Base-by-base conservation (phyloP, 2,329 filamentous ascomycete genomes). In the Ceratocystis albifundus region DNA sequence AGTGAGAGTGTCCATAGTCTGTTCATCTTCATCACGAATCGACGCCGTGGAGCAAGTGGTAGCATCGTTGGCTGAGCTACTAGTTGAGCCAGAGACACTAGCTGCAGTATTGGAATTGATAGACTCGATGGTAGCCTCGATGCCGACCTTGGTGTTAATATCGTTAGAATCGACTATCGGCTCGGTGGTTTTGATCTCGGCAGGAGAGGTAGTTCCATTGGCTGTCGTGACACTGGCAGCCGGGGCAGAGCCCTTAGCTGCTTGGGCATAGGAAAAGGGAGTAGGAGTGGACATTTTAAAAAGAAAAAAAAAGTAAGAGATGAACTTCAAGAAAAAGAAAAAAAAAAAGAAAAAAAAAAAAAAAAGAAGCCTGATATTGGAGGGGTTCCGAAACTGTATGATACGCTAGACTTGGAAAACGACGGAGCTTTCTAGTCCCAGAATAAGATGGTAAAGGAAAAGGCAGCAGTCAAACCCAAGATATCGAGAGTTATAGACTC, bases 261-360 rank as follows among this genome's bases (percentile, higher is more conserved):
- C 93, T 82, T 96, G 91, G 72, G 93, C 93, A 77, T 97, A 97
- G 68, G 93, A 96, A 75, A 96, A 96, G 44, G 84, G 80, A 69
- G 84, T 80, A 69, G 83, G 72, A 67, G 76, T 75, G 70, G 82
- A 81, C 82, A 84, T 84, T 68, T 63, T 66, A 32, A 32, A 12
- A 22, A 41, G 46, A 45, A 32, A 32, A 12, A 22, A 41, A 57
- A 45, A 17, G 53, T 36, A 45, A 36, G 4, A 22, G 36, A 17
- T 30, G 10, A 41, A 62, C 15, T 30, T 46, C 61, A 20, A 46
- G 44, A 62, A 32, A 17, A n/a, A n/a, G n/a, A 20, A 46, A 25
- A 62, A 32, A 17, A 32, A 32, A 12, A n/a, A n/a, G n/a, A n/a
- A n/a, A n/a, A n/a, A 22, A 41, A 57, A 45, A 17, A 28, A 62